Evolutionary conservation across 768 basidiomycete genomes (phyloP).

Genomic region (Kwoniella shandongensis): DNA sequence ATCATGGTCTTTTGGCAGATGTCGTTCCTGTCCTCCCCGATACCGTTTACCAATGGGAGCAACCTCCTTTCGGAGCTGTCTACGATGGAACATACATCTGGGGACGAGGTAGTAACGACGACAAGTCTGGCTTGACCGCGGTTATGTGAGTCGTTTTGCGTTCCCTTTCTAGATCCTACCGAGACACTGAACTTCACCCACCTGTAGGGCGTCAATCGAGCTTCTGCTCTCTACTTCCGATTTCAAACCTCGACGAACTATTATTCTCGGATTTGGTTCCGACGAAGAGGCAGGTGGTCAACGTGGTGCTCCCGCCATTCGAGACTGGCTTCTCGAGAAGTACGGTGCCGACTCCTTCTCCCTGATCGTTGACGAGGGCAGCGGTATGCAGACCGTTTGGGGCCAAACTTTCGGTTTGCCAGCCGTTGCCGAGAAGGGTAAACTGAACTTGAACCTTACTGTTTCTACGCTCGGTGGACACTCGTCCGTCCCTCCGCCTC

Average conservation of each 20-base stretch:
- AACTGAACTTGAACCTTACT: conserved; percentile 31
- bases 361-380: conserved; percentile 82
- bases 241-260: conserved; percentile 60
- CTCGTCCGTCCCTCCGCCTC: conserved; percentile 61
- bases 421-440: conserved; percentile 52
- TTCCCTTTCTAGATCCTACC: neutral
- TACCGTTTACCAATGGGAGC: conserved; percentile 61
- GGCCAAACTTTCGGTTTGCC: conserved; percentile 44
- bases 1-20: conserved; percentile 50
- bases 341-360: conserved; percentile 74
- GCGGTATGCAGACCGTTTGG: conserved; percentile 55
- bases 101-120: conserved; percentile 72
- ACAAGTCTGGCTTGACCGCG: conserved; percentile 61
- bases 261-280: conserved; percentile 43
- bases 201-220: conserved; percentile 46
- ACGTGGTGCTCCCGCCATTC: conserved; percentile 33
- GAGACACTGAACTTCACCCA: no score
- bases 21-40: conserved; percentile 67
- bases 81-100: conserved; percentile 62
- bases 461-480: conserved; percentile 67
- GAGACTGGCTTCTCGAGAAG: conserved; percentile 56
- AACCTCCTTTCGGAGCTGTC: conserved; percentile 64
- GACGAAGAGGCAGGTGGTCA: conserved; percentile 32
- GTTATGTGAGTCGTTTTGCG: conserved; percentile 54
- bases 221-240: conserved; percentile 28